phyloP scores from a whole-genome alignment of 495 filamentous ascomycete species.

The Parachaetomium inaequale region DNA sequence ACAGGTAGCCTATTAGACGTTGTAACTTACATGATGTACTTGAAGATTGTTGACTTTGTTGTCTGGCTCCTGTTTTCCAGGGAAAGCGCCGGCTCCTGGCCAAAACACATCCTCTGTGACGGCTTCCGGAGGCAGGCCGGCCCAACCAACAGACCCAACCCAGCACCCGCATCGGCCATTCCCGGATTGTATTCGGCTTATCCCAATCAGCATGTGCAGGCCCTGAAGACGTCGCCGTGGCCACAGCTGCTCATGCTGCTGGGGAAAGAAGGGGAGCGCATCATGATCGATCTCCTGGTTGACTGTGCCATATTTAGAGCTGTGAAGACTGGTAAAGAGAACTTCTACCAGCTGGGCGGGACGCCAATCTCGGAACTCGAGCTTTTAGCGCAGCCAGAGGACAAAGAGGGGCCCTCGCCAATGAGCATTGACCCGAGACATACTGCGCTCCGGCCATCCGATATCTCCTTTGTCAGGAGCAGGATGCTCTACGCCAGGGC shows the following conservation, averaged over 20 bases:
- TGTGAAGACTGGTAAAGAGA: conserved; percentile 55
- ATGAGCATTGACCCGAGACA: conserved; percentile 11
- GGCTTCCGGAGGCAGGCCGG: conserved; percentile 56
- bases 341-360: conserved; percentile 80
- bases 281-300: conserved; percentile 76
- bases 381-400: conserved; percentile 16
- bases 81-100: conserved; percentile 46
- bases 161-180: conserved; percentile 25
- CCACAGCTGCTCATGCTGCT: conserved; percentile 64
- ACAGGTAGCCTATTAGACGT: background rate
- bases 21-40: conserved; percentile 8
- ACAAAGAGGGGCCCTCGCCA: conserved; percentile 17
- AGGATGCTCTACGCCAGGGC: conserved; percentile 83
- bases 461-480: conserved; percentile 73
- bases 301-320: conserved; percentile 72
- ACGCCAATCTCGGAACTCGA: conserved; percentile 40
- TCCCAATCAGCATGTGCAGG: conserved; percentile 66
- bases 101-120: conserved; percentile 72
- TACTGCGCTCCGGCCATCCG: conserved; percentile 44
- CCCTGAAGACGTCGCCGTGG: conserved; percentile 71
- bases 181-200: conserved; percentile 53
- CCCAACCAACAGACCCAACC: conserved; percentile 19
- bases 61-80: conserved; percentile 71
- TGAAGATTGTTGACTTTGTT: conserved; percentile 80
- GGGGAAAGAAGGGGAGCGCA: conserved; percentile 70